Base-by-base conservation (phyloP, 192 early-diverging fungal species). In the Endogone sp. region DNA sequence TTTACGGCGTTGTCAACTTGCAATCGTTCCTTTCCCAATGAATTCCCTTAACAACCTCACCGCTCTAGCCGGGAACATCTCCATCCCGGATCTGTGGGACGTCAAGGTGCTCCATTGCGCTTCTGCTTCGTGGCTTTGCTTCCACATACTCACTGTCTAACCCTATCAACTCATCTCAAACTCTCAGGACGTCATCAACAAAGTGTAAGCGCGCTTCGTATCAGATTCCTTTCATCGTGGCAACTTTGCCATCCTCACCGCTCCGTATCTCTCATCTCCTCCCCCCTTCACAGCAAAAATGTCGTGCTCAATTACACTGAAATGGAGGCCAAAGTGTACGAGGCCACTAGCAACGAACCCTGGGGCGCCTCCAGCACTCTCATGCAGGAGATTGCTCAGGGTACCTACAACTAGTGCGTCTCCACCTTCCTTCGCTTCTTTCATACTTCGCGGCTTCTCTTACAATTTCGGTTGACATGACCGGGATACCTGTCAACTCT, bases 301-400 rank as follows among this genome's bases (percentile, higher is more conserved):
- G 94, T 89, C 2, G 97, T 98, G 9, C 85, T 96, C 81, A 92
- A 98, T 75, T 89, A 91, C 77, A 91, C 93, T 63, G 97, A 99
- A 75, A 93, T 90, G 83, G 94, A 97, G 83, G 86, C 90, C 64
- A 94, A 95, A 67, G 92, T 94, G 60, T 86, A 89, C 66, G 96
- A 96, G 68, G 96, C 94, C 8, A 98, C 95, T 0, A 95, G 90
- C 68, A 90, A 92, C 66, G 95, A 99, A 66, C 87, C 94, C 11
- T 97, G 93, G 95, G 95, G 95, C 27, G 94, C 96, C n/a, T 90
- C 91, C 13, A 91, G 92, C 58, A 95, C 95, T 11, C 78, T 95
- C 23, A 96, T 97, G 92, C 86, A 90, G 65, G 97, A 99, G 63
- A 92, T 99, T 76, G 93, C 95, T n/a, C 84, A 91, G 65, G 93